A percentile compares a stretch with the other conserved stretches of the same genome.
Evolutionary conservation across 441 rosid genomes (phyloP).

Genomic region (Erysimum cheiri): DNA sequence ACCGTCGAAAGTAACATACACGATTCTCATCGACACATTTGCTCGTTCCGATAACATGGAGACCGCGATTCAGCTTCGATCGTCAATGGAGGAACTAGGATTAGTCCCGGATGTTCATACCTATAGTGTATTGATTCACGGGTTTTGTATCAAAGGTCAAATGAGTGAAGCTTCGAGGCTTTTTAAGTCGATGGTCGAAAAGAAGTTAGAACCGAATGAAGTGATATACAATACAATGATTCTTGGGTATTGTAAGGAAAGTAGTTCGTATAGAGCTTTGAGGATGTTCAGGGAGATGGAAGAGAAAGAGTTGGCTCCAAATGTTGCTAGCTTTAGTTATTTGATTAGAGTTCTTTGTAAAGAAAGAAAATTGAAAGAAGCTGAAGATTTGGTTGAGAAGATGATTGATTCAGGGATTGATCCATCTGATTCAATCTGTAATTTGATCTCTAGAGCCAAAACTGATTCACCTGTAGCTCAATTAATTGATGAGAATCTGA

Average conservation of each 20-base stretch:
- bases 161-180: slow-evolving; percentile 72
- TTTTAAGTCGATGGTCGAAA: slow-evolving; percentile 55
- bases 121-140: slow-evolving; percentile 68
- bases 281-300: slow-evolving; percentile 67
- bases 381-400: slow-evolving; percentile 56
- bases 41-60: slow-evolving; percentile 57
- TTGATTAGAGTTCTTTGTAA: slow-evolving; percentile 65
- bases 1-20: slow-evolving; percentile 72
- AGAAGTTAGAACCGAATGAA: slow-evolving; percentile 58
- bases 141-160: slow-evolving; percentile 67
- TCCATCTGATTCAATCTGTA: slow-evolving; percentile 56
- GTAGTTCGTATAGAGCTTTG: slow-evolving; percentile 66
- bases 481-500: slow-evolving; percentile 9
- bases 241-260: slow-evolving; percentile 72
- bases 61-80: slow-evolving; percentile 58
- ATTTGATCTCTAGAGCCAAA: slow-evolving; percentile 54
- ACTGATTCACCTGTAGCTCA: slow-evolving; percentile 28
- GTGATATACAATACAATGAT: slow-evolving; percentile 74
- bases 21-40: slow-evolving; percentile 63
- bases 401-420: slow-evolving; percentile 58
- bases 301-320: slow-evolving; percentile 58
- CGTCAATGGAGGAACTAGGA: slow-evolving; percentile 63
- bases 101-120: slow-evolving; percentile 65
- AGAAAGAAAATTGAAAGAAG: slow-evolving; percentile 66
- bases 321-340: slow-evolving; percentile 64